Evolutionary conservation across 1,284 basidiomycete species (phyloP).

Genomic region (Ustilago loliicola): DNA sequence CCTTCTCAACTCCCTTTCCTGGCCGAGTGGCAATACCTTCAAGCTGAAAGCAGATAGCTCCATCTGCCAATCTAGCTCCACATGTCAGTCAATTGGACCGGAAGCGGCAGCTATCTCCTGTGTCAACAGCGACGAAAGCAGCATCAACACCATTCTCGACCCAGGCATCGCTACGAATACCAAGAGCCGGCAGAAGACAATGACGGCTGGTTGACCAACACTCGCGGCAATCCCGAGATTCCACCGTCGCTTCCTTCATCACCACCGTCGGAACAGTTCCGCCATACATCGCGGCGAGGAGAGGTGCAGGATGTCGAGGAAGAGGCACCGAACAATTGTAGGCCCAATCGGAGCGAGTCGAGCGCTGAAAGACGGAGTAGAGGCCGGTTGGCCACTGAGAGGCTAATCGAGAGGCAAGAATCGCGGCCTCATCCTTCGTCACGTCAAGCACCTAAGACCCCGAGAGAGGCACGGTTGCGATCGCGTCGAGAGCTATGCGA

Average conservation of each 20-base stretch:
- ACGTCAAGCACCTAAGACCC: not conserved
- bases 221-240: not conserved
- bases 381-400: not conserved
- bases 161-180: not conserved
- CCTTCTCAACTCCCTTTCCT: too few species aligned
- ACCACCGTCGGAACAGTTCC: not conserved
- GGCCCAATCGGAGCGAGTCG: not conserved
- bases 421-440: not conserved
- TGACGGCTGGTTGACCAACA: conserved; percentile 20
- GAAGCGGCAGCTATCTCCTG: conserved; percentile 39
- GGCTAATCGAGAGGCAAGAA: not conserved
- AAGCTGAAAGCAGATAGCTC: not conserved
- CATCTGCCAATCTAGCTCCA: not conserved
- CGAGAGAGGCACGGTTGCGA: too few species aligned
- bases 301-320: not conserved
- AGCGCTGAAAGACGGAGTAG: not conserved
- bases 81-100: conserved; percentile 55
- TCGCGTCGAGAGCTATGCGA: conserved; percentile 15
- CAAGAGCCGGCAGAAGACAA: not conserved
- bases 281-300: not conserved
- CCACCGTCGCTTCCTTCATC: conserved; percentile 13
- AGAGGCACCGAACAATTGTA: not conserved
- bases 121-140: conserved; percentile 23
- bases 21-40: too few species aligned
- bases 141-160: not conserved